Evolutionary conservation across 2,329 filamentous ascomycete genomes (phyloP), one percentile per base, ranked within the genome.

Genomic region (Stagonosporopsis tanaceti): DNA sequence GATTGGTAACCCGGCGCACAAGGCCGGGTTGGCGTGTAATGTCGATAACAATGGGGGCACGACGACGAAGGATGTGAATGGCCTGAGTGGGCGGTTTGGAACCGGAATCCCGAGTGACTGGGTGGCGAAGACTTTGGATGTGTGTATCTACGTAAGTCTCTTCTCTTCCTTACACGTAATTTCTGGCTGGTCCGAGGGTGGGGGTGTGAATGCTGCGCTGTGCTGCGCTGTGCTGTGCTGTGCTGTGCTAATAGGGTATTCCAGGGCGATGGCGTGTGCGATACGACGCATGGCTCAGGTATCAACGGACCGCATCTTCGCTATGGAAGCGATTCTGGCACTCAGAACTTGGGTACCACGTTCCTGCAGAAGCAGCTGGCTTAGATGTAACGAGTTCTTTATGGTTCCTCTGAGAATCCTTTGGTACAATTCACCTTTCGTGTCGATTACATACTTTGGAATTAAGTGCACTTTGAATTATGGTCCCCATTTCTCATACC

Each of bases 251-350:
- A 48, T 6, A 6, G 24, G 8, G 3, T 11, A 14, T 32, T 17
- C 2, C 30, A 75, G 70, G 73, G 72, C 15, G 75, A 77, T 59
- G 73, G 72, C 30, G 71, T 77, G 6, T 77, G 75, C 57, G 74
- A 76, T 38, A 74, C 73, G 30, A 68, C 63, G 2, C 56, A 76
- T 44, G 74, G 71, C 1, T 25, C 15, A 25, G 74, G 73, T 1
- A 74, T 77, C 42, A 75, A 72, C 17, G 48, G 54, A 9, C 62
- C 66, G 59, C 72, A 76, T 51, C 51, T 76, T 22, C 58, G 61
- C 25, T 77, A 77, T 39, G 53, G 65, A 1, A 46, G 6, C 5
- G 65, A 69, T 15, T 17, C 64, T n/a, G 38, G 54, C 6, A 73
- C 71, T 6, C 73, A 76, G 66, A 65, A 62, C 2, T 39, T 76